These are phyloP conservation scores for Talaromyces nanjingensis DNA, from an alignment of 495 filamentous ascomycete species.

Conservation along the genomic window DNA sequence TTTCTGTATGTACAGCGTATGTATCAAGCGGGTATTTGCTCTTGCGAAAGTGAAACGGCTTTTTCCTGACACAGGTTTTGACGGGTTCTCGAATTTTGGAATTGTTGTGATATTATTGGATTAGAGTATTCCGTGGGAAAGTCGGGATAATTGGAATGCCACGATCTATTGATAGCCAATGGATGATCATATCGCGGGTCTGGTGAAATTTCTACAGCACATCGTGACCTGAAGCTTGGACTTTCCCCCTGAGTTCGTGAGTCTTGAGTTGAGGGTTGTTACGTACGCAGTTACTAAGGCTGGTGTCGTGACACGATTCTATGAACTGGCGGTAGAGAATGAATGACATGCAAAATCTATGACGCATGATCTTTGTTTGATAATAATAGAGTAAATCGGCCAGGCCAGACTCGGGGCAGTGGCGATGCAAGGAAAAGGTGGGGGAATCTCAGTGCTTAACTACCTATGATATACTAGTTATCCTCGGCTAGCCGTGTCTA, in stretches of 20 bases:
- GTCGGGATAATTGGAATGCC: background rate
- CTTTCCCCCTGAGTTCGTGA: background rate
- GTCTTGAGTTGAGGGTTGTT: background rate
- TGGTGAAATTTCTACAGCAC: background rate
- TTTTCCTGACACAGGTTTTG: too few relatives aligned
- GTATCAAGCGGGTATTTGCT: background rate
- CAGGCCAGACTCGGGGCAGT: background rate
- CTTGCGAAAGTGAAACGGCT: background rate
- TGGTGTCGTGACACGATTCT: too few relatives aligned
- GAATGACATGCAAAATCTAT: background rate
- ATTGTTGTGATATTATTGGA: background rate
- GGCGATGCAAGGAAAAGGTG: background rate
- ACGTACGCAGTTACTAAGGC: background rate
- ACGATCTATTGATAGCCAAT: background rate
- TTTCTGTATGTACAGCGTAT: background rate
- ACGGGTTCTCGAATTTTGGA: background rate
- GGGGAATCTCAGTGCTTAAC: background rate
- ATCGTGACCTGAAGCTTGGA: background rate
- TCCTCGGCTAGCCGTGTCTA: conserved; percentile 9
- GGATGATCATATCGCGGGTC: background rate
- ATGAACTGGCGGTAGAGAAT: background rate
- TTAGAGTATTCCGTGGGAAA: background rate
- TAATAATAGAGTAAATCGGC: background rate
- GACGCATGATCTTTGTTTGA: background rate
- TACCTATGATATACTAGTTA: background rate